Evolutionary conservation across 257 asterid genomes (phyloP).

Genomic region (Rauvolfia tetraphylla): DNA sequence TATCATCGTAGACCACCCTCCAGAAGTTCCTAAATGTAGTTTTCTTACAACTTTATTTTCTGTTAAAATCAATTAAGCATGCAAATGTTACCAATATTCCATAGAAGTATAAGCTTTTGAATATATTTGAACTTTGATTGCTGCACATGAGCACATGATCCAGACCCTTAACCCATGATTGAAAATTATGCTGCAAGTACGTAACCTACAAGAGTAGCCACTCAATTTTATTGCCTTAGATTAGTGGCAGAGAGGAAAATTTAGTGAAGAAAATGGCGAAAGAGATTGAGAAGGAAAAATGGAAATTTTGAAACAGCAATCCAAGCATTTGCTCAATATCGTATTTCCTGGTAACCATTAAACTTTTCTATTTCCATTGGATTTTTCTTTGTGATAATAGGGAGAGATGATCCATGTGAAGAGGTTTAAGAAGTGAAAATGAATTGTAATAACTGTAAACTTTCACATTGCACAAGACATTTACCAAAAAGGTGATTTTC

Average conservation of each 20-base stretch:
- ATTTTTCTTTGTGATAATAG: not conserved
- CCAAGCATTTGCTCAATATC: not conserved
- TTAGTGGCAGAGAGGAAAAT: not conserved
- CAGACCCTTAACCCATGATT: not conserved
- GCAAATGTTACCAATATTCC: not conserved
- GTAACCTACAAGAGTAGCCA: not conserved
- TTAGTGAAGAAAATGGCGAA: not conserved
- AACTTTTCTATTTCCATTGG: not conserved
- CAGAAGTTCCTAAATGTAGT: not conserved
- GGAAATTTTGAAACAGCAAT: not conserved
- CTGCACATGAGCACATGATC: not conserved
- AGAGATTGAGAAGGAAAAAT: not conserved
- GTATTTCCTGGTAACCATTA: not conserved
- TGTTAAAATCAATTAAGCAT: not conserved
- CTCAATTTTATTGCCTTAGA: not conserved
- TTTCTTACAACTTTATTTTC: not conserved
- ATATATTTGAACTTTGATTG: not conserved
- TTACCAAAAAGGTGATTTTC: constrained; percentile 88
- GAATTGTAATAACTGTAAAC: not conserved
- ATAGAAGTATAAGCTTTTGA: not conserved
- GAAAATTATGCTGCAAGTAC: not conserved
- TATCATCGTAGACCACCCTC: not conserved
- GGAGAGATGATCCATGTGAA: not conserved
- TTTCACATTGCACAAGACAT: not conserved
- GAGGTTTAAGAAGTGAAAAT: not conserved